phyloP scores from a whole-genome alignment of 768 basidiomycete genomes.

The Suillus luteus region DNA sequence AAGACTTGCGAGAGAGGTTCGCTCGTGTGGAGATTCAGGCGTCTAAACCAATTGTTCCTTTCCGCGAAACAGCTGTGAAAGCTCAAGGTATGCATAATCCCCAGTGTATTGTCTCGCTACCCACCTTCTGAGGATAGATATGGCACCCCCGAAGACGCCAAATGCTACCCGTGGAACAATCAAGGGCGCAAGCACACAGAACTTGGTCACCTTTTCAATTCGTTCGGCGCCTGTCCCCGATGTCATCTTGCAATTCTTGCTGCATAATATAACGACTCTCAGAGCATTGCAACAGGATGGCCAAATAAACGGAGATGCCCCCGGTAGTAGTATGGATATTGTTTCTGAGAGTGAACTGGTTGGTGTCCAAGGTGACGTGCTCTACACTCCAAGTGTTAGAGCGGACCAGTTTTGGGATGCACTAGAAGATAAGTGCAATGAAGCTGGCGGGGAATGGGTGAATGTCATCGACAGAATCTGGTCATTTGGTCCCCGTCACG shows the following conservation, averaged over 20 bases:
- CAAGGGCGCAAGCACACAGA: constrained; percentile 63
- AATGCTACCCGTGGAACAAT: constrained; percentile 78
- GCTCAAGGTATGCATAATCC: constrained; percentile 54
- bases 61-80: constrained; percentile 91
- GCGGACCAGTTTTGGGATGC: constrained; percentile 81
- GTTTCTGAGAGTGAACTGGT: constrained; percentile 40
- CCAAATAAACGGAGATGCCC: constrained; percentile 36
- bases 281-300: constrained; percentile 59
- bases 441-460: constrained; percentile 79
- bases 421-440: constrained; percentile 61
- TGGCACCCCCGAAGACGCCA: constrained; percentile 79
- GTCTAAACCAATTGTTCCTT: constrained; percentile 96
- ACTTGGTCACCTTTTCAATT: constrained; percentile 78
- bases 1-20: constrained; percentile 94
- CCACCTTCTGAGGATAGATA: constrained; percentile 53
- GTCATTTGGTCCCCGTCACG: constrained; percentile 89
- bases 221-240: constrained; percentile 80
- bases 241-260: constrained; percentile 72
- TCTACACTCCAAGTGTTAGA: constrained; percentile 62
- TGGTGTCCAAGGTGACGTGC: constrained; percentile 57
- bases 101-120: constrained; percentile 4
- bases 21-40: constrained; percentile 91
- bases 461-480: constrained; percentile 72
- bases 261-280: constrained; percentile 66
- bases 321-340: constrained; percentile 15